Evolutionary conservation across 2,329 filamentous ascomycete genomes (phyloP).

Genomic region (Phialophora expanda): DNA sequence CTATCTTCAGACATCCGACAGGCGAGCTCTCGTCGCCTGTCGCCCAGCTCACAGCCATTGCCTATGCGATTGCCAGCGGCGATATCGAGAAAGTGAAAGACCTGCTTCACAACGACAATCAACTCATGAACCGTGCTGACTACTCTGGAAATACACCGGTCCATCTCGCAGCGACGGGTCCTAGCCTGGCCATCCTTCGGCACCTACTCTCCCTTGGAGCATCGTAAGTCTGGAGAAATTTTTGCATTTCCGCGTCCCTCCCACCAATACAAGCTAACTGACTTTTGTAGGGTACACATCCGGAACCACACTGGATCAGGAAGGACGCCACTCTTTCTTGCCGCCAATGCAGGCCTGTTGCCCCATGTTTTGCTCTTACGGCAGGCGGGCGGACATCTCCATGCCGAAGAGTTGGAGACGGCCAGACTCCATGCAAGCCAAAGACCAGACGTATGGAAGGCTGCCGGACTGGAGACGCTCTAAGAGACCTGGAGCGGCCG

Average conservation of each 20-base stretch:
- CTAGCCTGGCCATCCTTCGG: constrained; percentile 60
- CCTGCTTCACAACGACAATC: constrained; percentile 70
- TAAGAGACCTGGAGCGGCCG: constrained; percentile 8
- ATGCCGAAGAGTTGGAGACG: constrained; percentile 60
- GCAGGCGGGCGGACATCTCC: constrained; percentile 64
- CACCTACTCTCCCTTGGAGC: constrained; percentile 55
- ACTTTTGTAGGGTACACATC: constrained; percentile 55
- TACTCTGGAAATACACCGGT: constrained; percentile 78
- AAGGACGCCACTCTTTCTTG: constrained; percentile 64
- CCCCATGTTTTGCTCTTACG: constrained; percentile 61
- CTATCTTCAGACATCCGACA: constrained; percentile 74
- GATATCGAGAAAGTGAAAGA: constrained; percentile 69
- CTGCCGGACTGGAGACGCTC: constrained; percentile 49
- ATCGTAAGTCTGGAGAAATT: constrained; percentile 43
- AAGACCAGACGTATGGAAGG: constrained; percentile 50
- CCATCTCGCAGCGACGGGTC: constrained; percentile 64
- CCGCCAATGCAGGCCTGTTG: constrained; percentile 60
- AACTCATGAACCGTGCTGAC: constrained; percentile 75
- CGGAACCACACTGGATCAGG: constrained; percentile 59
- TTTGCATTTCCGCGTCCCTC: not conserved
- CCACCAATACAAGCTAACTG: constrained; percentile 2
- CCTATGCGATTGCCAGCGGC: constrained; percentile 77
- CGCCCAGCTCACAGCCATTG: constrained; percentile 74
- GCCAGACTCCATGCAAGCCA: constrained; percentile 57
- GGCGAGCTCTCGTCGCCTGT: constrained; percentile 60